Base-by-base conservation (phyloP, 345 rosid species). In the Hypericum perforatum region DNA sequence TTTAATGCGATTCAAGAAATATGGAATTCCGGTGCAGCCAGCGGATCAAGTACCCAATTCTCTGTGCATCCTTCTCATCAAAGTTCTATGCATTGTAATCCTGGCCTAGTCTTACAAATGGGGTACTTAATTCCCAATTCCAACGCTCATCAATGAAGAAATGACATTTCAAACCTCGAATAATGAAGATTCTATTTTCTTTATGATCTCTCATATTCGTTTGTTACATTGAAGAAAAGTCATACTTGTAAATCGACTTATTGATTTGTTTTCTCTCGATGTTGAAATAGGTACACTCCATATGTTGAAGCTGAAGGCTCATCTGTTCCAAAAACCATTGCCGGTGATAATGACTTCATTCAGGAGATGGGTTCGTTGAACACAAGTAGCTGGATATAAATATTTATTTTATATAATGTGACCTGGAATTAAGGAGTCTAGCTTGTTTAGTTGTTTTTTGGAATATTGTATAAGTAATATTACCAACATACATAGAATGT, bases 321-420 rank as follows among this genome's bases (percentile, higher is more conserved):
- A 8, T 75, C 88, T 5, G 70, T 57, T 49, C 39, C 72, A 41
- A 82, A 74, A 71, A 70, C 53, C 68, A 67, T 62, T 72, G 74
- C 64, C 39, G 54, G 65, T 52, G 89, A 80, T 72, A 84, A 89
- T 53, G 82, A 82, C 76, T 80, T 82, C 87, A 69, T 80, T 62
- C 82, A 87, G 37, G 14, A 87, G 85, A 64, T 87, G 96, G 96
- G 73, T 81, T 54, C 72, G 83, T 58, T 83, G 73, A 83, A 44
- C 48, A 10, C 48, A 3, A 10, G 8, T 10, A 44, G 48, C 8
- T 44, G 7, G 12, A 45, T 37, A 22, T 22, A 22, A 22, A 22
- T 22, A 22, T 22, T 22, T 22, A 22, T 22, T 22, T 22, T 4
- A 22, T 22, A 22, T 1, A 4, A 22, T 22, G 4, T 4, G 32